phyloP scores from a whole-genome alignment of 2,329 filamentous ascomycete species.

The Epichloe gansuensis region DNA sequence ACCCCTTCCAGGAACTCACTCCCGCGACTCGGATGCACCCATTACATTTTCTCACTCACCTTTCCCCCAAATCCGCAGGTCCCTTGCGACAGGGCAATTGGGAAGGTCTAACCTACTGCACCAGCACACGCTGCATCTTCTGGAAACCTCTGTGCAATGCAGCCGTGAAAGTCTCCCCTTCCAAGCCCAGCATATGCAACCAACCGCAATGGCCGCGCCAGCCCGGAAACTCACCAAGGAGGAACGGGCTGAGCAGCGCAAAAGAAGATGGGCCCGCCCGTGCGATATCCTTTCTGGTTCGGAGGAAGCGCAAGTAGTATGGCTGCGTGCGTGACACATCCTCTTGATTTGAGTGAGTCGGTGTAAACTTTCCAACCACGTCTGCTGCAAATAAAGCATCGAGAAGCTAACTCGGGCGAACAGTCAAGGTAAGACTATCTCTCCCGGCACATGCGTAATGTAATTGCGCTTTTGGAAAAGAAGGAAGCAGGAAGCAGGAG shows the following conservation, averaged over 20 bases:
- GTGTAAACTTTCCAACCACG: neutral
- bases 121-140: neutral
- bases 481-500: neutral
- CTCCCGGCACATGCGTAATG: neutral
- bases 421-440: constrained; percentile 8
- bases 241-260: constrained; percentile 8
- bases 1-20: neutral
- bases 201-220: constrained; percentile 10
- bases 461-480: neutral
- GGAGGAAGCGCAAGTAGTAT: constrained; percentile 88
- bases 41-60: no score
- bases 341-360: constrained; percentile 72
- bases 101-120: neutral
- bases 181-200: neutral
- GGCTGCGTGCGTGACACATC: constrained; percentile 85
- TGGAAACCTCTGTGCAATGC: neutral
- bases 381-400: neutral
- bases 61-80: neutral
- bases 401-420: neutral
- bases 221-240: constrained; percentile 7
- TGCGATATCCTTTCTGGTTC: constrained; percentile 83
- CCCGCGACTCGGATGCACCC: neutral
- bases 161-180: neutral
- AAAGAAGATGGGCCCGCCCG: constrained; percentile 26
- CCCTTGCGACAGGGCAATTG: neutral